These are phyloP conservation scores for Mortierella sp. DNA, from an alignment of 371 early-diverging fungal genomes.

Conservation along the genomic window DNA sequence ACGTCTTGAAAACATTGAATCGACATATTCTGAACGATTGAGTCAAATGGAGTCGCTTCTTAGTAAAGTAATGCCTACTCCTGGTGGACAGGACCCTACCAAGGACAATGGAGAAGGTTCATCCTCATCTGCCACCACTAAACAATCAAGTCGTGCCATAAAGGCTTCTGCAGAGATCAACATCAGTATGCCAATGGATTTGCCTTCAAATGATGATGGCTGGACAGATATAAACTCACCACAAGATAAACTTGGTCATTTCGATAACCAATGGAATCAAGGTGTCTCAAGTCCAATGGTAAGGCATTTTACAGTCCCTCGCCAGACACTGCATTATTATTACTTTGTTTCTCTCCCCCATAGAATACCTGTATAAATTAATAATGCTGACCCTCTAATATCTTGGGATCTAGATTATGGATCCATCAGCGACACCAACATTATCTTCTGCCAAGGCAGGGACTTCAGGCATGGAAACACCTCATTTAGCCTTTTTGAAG, in stretches of 20 bases:
- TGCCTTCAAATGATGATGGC: conserved; percentile 32
- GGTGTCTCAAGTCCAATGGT: conserved; percentile 28
- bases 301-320: background rate
- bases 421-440: conserved; percentile 28
- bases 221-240: conserved; percentile 53
- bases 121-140: background rate
- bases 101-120: conserved; percentile 16
- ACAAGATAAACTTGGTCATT: conserved; percentile 14
- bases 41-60: conserved; percentile 53
- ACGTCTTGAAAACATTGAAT: conserved; percentile 46
- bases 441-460: conserved; percentile 9
- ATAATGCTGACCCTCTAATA: background rate
- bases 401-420: conserved; percentile 31
- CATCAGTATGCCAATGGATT: conserved; percentile 29
- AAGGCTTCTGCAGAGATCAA: conserved; percentile 26
- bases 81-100: conserved; percentile 14
- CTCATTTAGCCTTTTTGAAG: conserved; percentile 28
- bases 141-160: conserved; percentile 11
- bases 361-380: too few species aligned
- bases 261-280: conserved; percentile 36
- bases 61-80: conserved; percentile 37
- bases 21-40: conserved; percentile 53
- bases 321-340: too few species aligned
- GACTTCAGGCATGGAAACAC: conserved; percentile 19
- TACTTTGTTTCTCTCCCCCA: background rate